These are phyloP conservation scores for Vitellaria paradoxa DNA, from an alignment of 179 eudicot genomes.

Conservation along the genomic window DNA sequence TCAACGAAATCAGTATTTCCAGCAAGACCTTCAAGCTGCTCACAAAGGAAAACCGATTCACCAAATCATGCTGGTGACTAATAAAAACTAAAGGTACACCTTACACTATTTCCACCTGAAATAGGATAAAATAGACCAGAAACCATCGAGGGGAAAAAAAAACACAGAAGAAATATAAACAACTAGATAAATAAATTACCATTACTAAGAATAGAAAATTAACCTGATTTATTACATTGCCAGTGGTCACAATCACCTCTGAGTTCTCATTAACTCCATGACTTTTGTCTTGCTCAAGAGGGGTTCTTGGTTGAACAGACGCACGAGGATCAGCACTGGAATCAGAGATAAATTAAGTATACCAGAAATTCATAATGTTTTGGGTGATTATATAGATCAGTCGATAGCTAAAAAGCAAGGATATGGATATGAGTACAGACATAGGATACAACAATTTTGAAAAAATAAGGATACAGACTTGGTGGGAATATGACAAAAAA, in stretches of 20 bases:
- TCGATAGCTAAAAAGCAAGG: background rate
- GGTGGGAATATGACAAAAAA: too few species aligned
- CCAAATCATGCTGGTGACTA: background rate
- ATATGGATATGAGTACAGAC: too few species aligned
- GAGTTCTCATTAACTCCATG: constrained; percentile 33
- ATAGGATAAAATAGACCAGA: background rate
- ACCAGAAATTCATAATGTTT: constrained; percentile 8
- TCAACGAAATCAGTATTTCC: constrained; percentile 29
- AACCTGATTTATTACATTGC: constrained; percentile 34
- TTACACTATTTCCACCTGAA: background rate
- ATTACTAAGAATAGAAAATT: background rate
- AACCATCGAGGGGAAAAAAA: background rate
- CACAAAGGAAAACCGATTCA: constrained; percentile 14
- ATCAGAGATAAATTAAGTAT: constrained; percentile 17
- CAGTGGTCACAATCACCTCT: constrained; percentile 25
- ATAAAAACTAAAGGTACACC: background rate
- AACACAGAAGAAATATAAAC: background rate
- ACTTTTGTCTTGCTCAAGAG: constrained; percentile 36
- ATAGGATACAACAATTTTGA: too few species aligned
- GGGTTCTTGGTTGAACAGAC: constrained; percentile 37
- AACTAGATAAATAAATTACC: background rate
- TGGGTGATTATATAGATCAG: background rate
- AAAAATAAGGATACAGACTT: too few species aligned
- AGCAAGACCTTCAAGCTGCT: constrained; percentile 30
- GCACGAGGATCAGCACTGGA: constrained; percentile 54